A percentile compares a stretch with the other conserved stretches of the same genome.
phyloP scores from a whole-genome alignment of 208 protist genomes.

The Leishmania tarentolae region DNA sequence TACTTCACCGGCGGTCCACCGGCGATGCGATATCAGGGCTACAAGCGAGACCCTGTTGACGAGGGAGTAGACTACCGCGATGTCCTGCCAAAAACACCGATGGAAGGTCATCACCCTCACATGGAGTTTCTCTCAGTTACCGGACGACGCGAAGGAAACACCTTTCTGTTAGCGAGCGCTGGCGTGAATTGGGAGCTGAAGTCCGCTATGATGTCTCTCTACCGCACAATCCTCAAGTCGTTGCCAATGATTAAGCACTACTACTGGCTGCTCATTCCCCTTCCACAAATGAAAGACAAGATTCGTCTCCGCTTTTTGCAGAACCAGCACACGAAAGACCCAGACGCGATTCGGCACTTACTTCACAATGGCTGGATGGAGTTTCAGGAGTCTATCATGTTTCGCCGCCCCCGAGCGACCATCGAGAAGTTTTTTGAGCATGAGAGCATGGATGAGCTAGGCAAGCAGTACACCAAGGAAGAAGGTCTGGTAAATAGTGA shows the following conservation, averaged over 20 bases:
- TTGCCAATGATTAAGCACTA: slow-evolving; percentile 90
- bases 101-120: slow-evolving; percentile 81
- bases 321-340: slow-evolving; percentile 88
- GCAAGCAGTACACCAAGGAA: slow-evolving; percentile 72
- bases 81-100: slow-evolving; percentile 55
- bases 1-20: slow-evolving; percentile 77
- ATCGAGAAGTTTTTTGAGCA: slow-evolving; percentile 85
- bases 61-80: slow-evolving; percentile 69
- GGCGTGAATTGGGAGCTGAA: slow-evolving; percentile 79
- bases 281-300: slow-evolving; percentile 85
- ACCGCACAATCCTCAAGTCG: slow-evolving; percentile 79
- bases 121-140: slow-evolving; percentile 74
- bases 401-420: slow-evolving; percentile 69
- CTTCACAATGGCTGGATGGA: slow-evolving; percentile 91
- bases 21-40: slow-evolving; percentile 84
- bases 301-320: slow-evolving; percentile 83
- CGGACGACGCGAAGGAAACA: slow-evolving; percentile 81
- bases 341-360: slow-evolving; percentile 86
- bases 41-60: slow-evolving; percentile 57
- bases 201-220: slow-evolving; percentile 73
- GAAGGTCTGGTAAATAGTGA: slow-evolving; percentile 81
- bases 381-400: slow-evolving; percentile 84
- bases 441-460: slow-evolving; percentile 72
- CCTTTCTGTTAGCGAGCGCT: slow-evolving; percentile 61
- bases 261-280: slow-evolving; percentile 80